Percentiles rank a stretch among this genome's conserved stretches.
Evolutionary conservation across 495 filamentous ascomycete genomes (phyloP).

Genomic region (Halenospora varia): DNA sequence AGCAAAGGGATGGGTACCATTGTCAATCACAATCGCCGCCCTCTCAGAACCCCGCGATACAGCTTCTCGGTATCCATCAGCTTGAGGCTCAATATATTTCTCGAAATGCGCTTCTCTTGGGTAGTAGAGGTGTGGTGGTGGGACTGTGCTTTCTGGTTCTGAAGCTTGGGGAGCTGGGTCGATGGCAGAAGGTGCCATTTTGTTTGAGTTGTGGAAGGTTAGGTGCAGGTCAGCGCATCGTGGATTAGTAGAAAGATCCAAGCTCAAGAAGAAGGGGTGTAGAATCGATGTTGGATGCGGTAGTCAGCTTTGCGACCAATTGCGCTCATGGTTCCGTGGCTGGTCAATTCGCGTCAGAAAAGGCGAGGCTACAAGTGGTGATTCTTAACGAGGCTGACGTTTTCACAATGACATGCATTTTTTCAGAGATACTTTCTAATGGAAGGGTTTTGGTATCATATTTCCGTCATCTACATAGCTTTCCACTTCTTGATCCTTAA

Average conservation of each 20-base stretch:
- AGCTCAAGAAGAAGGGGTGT: not conserved
- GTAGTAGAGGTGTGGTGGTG: conserved; percentile 29
- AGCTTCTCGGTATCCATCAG: conserved; percentile 63
- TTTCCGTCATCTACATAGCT: not conserved
- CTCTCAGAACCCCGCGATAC: conserved; percentile 39
- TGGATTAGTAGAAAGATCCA: not conserved
- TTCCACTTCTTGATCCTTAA: not conserved
- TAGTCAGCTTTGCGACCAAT: conserved; percentile 5
- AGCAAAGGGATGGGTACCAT: conserved; percentile 55
- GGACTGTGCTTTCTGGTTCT: conserved; percentile 12
- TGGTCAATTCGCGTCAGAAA: not conserved
- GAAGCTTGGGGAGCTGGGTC: conserved; percentile 10
- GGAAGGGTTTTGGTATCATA: conserved; percentile 14
- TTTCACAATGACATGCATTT: not conserved
- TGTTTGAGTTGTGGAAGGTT: not conserved
- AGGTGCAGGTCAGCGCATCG: conserved; percentile 14
- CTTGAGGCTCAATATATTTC: conserved; percentile 61
- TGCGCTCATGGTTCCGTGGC: not conserved
- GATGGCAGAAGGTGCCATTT: conserved; percentile 22
- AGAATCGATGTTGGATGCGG: not conserved
- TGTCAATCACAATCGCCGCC: conserved; percentile 94
- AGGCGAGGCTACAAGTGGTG: conserved; percentile 8
- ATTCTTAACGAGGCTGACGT: conserved; percentile 8
- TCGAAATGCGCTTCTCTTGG: conserved; percentile 77
- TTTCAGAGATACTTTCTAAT: too few relatives aligned